Percentiles rank a stretch among this genome's conserved stretches.
phyloP scores from a whole-genome alignment of 257 asterid genomes.

The Solanum tarapatanum region DNA sequence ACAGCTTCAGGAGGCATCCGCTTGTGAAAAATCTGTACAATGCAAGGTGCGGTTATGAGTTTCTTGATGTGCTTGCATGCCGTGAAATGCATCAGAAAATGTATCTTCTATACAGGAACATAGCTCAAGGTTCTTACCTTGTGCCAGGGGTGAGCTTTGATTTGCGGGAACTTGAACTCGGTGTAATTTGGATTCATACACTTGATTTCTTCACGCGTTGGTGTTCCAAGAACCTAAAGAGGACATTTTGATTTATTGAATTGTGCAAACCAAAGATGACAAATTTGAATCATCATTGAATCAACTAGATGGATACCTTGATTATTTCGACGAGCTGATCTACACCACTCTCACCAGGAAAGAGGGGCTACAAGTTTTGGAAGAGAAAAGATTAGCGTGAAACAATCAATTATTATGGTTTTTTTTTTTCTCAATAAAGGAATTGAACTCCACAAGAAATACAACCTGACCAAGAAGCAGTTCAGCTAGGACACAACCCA shows the following conservation, averaged over 20 bases:
- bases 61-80: not conserved
- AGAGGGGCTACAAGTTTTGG: slow-evolving; percentile 43
- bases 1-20: slow-evolving; percentile 85
- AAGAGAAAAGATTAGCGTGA: not conserved
- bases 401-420: not conserved
- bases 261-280: not conserved
- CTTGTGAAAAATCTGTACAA: slow-evolving; percentile 60
- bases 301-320: slow-evolving; percentile 32
- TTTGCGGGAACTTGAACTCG: slow-evolving; percentile 79
- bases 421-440: not conserved
- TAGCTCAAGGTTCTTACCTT: slow-evolving; percentile 24
- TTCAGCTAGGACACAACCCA: slow-evolving; percentile 86
- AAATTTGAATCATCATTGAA: not conserved
- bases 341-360: slow-evolving; percentile 89
- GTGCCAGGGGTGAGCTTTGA: slow-evolving; percentile 94
- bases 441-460: not conserved
- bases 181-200: slow-evolving; percentile 89
- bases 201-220: slow-evolving; percentile 81
- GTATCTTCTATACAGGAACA: not conserved
- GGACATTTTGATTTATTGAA: not conserved
- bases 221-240: slow-evolving; percentile 69
- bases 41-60: not conserved
- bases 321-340: slow-evolving; percentile 85
- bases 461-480: slow-evolving; percentile 83
- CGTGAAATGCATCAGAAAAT: not conserved